Base-by-base conservation (phyloP, 2,329 filamentous ascomycete species). In the Juglanconis oblonga region DNA sequence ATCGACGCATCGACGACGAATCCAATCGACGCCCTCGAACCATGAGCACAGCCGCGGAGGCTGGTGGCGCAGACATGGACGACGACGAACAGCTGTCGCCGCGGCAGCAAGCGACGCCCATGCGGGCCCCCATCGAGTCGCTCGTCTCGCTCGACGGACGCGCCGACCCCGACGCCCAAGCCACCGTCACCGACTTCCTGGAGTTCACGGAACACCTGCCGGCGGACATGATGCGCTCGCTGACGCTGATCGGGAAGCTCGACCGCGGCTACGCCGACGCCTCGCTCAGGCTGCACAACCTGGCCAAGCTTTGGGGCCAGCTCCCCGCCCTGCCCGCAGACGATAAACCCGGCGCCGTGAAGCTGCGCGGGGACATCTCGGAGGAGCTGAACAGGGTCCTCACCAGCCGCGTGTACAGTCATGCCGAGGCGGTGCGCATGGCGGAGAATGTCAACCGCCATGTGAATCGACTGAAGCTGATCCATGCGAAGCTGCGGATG, bases 141-240 rank as follows among this genome's bases (percentile, higher is more conserved):
- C 64, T 70, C 36, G 66, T 66, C 33, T 62, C 79, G 1, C 76
- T 84, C 63, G 76, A 78, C 60, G 75, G 81, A 70, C 82, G 82
- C 65, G 79, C 80, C 56, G 86, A 89, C 64, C 86, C 86, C 5
- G 87, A 89, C 75, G 85, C 85, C 32, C 85, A 88, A 67, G 85
- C 87, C 6, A 88, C 86, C n/a, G 82, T 88, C 17, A 87, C 84
- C 62, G 86, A 89, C 71, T 89, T 88, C 69, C 82, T 89, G 70
- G 86, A 89, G 70, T 87, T 86, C 65, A 88, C 85, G 66, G 87
- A 90, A 71, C 87, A 89, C 72, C 80, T 89, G 1, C 86, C 87
- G 10, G 84, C 86, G 54, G 87, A 89, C 69, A 82, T 89, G 67
- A 77, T 82, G 63, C 84, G 87, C 59, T 89, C 87, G 31, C 75